A percentile compares a stretch with the other conserved stretches of the same genome.
Conservation (phyloP, 2,329 filamentous ascomycete genomes). For the Cladophialophora chaetospira region DNA sequence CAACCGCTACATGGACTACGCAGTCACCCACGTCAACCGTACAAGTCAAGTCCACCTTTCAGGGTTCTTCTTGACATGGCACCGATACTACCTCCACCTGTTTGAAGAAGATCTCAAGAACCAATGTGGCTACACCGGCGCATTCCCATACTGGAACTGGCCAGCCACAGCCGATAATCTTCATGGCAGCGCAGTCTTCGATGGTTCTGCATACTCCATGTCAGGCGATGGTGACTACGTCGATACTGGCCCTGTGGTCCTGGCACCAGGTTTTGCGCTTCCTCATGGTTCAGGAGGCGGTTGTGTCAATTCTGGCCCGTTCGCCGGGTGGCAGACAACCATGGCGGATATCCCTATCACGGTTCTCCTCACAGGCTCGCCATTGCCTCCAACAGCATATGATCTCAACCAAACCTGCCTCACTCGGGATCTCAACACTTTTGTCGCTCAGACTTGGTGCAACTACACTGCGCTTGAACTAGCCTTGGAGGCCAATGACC, state of each 20-base stretch:
- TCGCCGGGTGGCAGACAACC: constrained; percentile 29
- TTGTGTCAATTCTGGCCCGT: constrained; percentile 35
- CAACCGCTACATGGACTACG: constrained; percentile 45
- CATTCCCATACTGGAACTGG: constrained; percentile 49
- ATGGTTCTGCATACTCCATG: constrained; percentile 43
- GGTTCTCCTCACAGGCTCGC: constrained; percentile 27
- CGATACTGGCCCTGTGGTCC: constrained; percentile 23
- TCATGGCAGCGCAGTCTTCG: constrained; percentile 38
- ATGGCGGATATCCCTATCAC: constrained; percentile 29
- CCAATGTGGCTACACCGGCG: constrained; percentile 49
- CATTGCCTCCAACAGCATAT: constrained; percentile 30
- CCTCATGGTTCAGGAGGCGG: constrained; percentile 35
- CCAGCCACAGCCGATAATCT: constrained; percentile 39
- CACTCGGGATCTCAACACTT: constrained; percentile 34
- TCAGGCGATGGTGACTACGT: constrained; percentile 36
- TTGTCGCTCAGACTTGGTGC: constrained; percentile 29
- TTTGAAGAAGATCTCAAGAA: constrained; percentile 48
- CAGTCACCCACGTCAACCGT: constrained; percentile 42
- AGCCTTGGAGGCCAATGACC: constrained; percentile 22
- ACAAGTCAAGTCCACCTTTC: constrained; percentile 41
- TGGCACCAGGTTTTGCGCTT: constrained; percentile 25
- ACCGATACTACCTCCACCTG: constrained; percentile 46
- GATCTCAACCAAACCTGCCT: constrained; percentile 31
- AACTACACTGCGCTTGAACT: constrained; percentile 29
- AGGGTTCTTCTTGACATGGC: constrained; percentile 48